These are phyloP conservation scores for Pleurotus salmoneostramineus DNA, from an alignment of 768 basidiomycete genomes.

Conservation along the genomic window DNA sequence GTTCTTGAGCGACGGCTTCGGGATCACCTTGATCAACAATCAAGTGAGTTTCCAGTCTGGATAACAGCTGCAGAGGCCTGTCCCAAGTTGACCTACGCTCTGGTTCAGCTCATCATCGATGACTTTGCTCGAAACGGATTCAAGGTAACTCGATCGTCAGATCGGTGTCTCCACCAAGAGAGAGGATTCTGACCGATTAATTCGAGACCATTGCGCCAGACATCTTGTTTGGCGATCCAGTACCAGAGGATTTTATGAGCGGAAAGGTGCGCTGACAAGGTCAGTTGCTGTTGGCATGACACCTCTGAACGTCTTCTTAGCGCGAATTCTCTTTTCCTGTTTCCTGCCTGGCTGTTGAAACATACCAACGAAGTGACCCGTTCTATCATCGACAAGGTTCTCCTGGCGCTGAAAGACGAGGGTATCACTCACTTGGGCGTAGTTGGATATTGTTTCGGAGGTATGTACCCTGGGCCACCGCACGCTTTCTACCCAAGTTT, in stretches of 20 bases:
- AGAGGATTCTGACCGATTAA: background rate
- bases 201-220: conserved; percentile 13
- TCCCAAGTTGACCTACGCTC: background rate
- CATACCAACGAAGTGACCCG: conserved; percentile 20
- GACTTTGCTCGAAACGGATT: conserved; percentile 36
- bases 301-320: background rate
- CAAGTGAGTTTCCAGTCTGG: conserved; percentile 25
- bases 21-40: conserved; percentile 41
- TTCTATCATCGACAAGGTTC: conserved; percentile 23
- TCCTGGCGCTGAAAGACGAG: conserved; percentile 24
- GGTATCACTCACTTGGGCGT: conserved; percentile 27
- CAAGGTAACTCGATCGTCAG: conserved; percentile 14
- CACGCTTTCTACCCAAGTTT: conserved; percentile 11
- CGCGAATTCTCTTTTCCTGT: background rate
- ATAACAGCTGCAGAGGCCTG: background rate
- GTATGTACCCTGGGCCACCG: conserved; percentile 1
- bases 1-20: conserved; percentile 51
- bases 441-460: conserved; percentile 27
- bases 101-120: conserved; percentile 25
- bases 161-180: background rate
- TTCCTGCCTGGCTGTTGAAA: conserved; percentile 22
- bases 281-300: background rate
- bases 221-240: conserved; percentile 9
- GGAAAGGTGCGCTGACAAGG: background rate
- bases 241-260: conserved; percentile 7